Evolutionary conservation across 495 filamentous ascomycete species (phyloP), one percentile per base, ranked within the genome.

Genomic region (Stereocaulon alpinum): DNA sequence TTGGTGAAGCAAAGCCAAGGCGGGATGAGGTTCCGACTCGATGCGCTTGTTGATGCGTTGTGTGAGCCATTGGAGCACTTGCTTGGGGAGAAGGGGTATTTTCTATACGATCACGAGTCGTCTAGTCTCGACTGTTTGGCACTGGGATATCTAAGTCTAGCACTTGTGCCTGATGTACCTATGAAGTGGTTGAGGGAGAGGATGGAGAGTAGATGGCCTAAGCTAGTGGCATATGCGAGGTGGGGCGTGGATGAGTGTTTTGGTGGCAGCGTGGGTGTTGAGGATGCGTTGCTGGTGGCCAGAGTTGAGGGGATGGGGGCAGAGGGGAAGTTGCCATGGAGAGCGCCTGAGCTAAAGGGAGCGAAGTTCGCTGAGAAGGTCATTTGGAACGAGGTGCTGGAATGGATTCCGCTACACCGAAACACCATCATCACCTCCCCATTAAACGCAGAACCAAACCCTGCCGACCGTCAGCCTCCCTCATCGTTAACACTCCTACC

Each of bases 121-220:
- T 78, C 81, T n/a, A 83, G 76, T 51, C 70, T 89, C n/a, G 86
- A 95, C 71, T 95, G 87, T 67, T 64, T 95, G 29, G 84, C 80
- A 2, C 76, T 86, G 59, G 93, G 82, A 22, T 95, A 92, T 70
- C 71, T 96, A 44, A 78, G 81, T 9, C 69, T 96, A 44, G 86
- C 87, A 70, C 71, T 88, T 3, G 75, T 86, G 20, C 82, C 87
- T 3, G 77, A 85, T 0, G 68, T 93, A 30, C 86, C 89, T 22
- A 78, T 86, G 53, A 69, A 80, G 27, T 96, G 88, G 83, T 75
- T 95, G 22, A 73, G 75, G 50, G 80, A 85, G 51, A 74, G 77
- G 9, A 76, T 96, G 70, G 69, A 73, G 55, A 68, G 63, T 44
- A 79, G 81, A 63, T 86, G 80, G 53, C 73, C 75, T 4, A 66